These are phyloP conservation scores for Claviceps africana DNA, from an alignment of 2,329 filamentous ascomycete species.

Conservation along the genomic window DNA sequence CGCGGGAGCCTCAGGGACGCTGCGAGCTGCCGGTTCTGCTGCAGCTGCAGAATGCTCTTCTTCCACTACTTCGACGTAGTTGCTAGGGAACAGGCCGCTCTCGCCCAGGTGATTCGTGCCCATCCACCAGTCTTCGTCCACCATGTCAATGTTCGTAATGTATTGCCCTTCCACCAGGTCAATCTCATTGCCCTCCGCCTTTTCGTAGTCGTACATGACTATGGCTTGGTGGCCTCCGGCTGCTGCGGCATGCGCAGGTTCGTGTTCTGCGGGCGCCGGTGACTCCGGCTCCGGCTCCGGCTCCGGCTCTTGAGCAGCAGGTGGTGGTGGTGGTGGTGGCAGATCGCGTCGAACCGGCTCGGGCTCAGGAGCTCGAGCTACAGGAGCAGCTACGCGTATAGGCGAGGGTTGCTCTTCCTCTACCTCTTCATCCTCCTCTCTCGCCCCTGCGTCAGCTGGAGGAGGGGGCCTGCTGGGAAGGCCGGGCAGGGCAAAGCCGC, in stretches of 20 bases:
- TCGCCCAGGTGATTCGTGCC: conserved; percentile 77
- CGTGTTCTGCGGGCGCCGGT: conserved; percentile 37
- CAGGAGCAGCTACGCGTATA: conserved; percentile 73
- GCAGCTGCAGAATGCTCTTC: conserved; percentile 34
- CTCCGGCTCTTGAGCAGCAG: conserved; percentile 46
- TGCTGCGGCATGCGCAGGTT: conserved; percentile 19
- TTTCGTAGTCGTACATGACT: conserved; percentile 91
- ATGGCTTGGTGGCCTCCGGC: conserved; percentile 56
- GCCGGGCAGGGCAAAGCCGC: conserved; percentile 66
- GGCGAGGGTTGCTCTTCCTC: conserved; percentile 51
- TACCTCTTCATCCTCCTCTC: conserved; percentile 22
- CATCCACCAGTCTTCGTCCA: conserved; percentile 98
- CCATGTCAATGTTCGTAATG: conserved; percentile 88
- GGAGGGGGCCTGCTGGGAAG: conserved; percentile 49
- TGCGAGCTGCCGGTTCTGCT: conserved; percentile 16
- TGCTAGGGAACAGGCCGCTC: conserved; percentile 84
- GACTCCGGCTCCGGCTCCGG: conserved; percentile 44
- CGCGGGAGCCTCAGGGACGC: conserved; percentile 19
- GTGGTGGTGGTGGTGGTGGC: conserved; percentile 48
- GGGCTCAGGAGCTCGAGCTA: conserved; percentile 48
- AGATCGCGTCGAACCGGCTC: conserved; percentile 35
- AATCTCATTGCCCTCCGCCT: conserved; percentile 93
- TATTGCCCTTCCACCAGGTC: conserved; percentile 79
- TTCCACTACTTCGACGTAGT: conserved; percentile 82
- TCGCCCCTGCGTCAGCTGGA: conserved; percentile 33